Evolutionary conservation across 139 green algal species (phyloP).

Genomic region (Chlamydomonas schloesseri): DNA sequence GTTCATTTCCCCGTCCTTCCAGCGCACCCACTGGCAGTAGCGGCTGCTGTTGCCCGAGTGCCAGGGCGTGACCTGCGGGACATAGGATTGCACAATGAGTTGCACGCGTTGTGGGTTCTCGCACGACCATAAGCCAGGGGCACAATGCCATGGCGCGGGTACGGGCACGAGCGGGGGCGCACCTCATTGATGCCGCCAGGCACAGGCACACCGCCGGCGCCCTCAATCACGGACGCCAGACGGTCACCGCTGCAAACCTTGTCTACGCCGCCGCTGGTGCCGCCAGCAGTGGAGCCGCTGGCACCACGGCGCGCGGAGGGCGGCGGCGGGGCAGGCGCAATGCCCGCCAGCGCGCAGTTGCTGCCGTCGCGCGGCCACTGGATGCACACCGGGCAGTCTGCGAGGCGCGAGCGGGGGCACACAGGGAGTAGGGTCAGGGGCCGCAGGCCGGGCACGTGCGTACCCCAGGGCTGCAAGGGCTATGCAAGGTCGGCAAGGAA

Average conservation of each 20-base stretch:
- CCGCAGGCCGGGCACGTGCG: no score
- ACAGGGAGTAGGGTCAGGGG: no score
- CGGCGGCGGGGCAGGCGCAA: not conserved
- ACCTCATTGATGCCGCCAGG: slow-evolving; percentile 14
- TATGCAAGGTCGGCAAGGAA: no score
- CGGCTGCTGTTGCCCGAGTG: not conserved
- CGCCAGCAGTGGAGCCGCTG: not conserved
- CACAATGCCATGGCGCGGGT: no score
- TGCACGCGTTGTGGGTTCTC: no score
- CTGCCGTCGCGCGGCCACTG: not conserved
- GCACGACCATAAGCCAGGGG: no score
- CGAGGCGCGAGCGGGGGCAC: no score
- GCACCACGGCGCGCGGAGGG: not conserved
- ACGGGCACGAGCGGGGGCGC: no score
- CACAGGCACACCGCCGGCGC: not conserved
- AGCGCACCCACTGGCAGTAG: slow-evolving; percentile 9
- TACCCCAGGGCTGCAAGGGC: no score
- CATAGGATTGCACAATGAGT: no score
- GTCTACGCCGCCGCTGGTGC: not conserved
- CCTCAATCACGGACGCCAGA: not conserved
- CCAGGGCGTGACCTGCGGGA: not conserved
- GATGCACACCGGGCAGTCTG: not conserved
- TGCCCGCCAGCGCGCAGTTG: not conserved
- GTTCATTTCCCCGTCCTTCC: not conserved
- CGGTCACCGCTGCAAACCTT: not conserved